Conservation (phyloP, 139 green algal genomes). For the Closterium sp. region DNA sequence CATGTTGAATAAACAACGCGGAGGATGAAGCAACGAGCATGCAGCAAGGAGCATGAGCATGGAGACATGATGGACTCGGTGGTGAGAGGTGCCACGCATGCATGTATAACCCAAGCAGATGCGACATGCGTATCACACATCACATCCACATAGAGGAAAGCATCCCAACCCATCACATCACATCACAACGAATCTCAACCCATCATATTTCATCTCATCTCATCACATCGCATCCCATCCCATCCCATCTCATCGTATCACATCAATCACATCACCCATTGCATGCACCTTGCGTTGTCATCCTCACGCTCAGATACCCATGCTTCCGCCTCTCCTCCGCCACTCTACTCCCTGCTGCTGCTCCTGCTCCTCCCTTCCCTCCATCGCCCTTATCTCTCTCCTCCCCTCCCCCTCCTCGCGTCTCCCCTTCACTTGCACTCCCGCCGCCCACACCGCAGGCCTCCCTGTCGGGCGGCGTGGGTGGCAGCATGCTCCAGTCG, state of each 20-base stretch:
- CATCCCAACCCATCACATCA: not conserved
- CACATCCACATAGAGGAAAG: too few species aligned
- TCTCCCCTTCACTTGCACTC: not conserved
- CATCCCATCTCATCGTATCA: not conserved
- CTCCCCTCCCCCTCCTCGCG: not conserved
- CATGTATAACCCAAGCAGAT: not conserved
- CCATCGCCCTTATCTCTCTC: not conserved
- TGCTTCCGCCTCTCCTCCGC: not conserved
- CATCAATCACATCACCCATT: not conserved
- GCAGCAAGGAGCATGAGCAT: too few species aligned
- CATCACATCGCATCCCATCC: not conserved
- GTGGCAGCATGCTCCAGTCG: conserved; percentile 55
- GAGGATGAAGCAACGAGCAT: too few species aligned
- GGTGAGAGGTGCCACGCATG: too few species aligned
- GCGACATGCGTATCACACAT: not conserved
- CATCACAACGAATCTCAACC: not conserved
- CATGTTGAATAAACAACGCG: too few species aligned
- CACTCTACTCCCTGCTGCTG: not conserved
- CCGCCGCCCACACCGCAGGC: too few species aligned
- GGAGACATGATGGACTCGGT: too few species aligned
- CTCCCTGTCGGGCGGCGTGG: not conserved
- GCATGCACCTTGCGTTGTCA: conserved; percentile 5
- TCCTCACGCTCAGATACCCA: conserved; percentile 7
- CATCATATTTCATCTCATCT: not conserved
- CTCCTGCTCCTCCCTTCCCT: not conserved